Evolutionary conservation across 768 basidiomycete genomes (phyloP), one percentile per base, ranked within the genome.

Genomic region (Suillus bovinus): DNA sequence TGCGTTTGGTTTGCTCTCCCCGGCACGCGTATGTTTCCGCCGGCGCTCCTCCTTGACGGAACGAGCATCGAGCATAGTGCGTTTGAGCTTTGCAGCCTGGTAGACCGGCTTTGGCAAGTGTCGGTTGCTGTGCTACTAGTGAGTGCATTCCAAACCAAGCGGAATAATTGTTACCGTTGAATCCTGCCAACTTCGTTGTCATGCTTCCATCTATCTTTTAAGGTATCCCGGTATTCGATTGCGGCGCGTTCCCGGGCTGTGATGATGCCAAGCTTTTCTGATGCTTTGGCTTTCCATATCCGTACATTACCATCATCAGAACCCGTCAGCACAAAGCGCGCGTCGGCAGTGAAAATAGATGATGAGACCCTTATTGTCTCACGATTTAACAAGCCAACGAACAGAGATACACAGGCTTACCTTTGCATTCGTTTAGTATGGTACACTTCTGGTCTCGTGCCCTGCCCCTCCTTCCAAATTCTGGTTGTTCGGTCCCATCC

Each of bases 371-470:
- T 94, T 69, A 5, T n/a, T n/a, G n/a, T n/a, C n/a, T n/a, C n/a
- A n/a, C n/a, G n/a, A n/a, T n/a, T n/a, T n/a, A n/a, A 42, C 33
- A 46, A 46, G 58, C 16, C 24, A 14, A 53, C 42, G 38, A 39
- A 17, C 17, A 5, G 42, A 34, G 39, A 52, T 14, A 11, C 11
- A 42, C 11, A 1, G 22, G 63, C 79, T 42, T 57, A 93, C 93
- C 95, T 85, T 75, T 99, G 97, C 97, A 99, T 99, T 50, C 97
- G 91, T 78, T 99, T 99, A 17, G 95, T 96, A 74, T 99, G 96
- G 71, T 99, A 99, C 8, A 95, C 89, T 72, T 99, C 96, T 17
- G 91, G 86, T 8, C 83, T 82, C 34, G 86, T 86, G 0, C 96
- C 95, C 46, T 82, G 85, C 31, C 90, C 93, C 67, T 93, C 88